Percentiles rank a stretch among this genome's conserved stretches.
Conservation (phyloP, 1,139 yeast genomes). For the Debaryomyces singareniensis region DNA sequence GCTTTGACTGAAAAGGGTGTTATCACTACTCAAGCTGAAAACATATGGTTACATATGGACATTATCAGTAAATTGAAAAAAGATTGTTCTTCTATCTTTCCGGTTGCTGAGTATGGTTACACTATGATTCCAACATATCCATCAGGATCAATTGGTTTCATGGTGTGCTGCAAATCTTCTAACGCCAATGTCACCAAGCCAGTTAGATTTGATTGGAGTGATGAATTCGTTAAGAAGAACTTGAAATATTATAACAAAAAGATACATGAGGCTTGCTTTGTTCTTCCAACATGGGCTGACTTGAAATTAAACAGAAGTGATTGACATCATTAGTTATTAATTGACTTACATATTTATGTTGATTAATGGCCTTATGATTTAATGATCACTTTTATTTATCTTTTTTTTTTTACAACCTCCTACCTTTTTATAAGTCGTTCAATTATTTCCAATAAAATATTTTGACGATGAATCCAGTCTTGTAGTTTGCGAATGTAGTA, state of each 20-base stretch:
- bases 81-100: conserved; percentile 76
- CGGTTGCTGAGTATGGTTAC: conserved; percentile 81
- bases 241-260: conserved; percentile 75
- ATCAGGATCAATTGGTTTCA: conserved; percentile 88
- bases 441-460: no score
- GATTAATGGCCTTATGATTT: no score
- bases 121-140: conserved; percentile 92
- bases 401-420: no score
- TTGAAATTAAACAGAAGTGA: conserved; percentile 20
- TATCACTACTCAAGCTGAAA: conserved; percentile 87
- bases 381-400: no score
- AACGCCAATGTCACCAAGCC: conserved; percentile 61
- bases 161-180: conserved; percentile 81
- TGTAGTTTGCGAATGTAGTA: no score
- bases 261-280: conserved; percentile 81
- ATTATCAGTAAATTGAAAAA: conserved; percentile 70
- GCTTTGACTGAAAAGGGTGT: conserved; percentile 87
- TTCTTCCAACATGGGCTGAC: conserved; percentile 83
- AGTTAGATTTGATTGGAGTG: conserved; percentile 53
- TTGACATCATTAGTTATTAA: conserved; percentile 3
- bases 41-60: conserved; percentile 81
- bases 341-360: no score
- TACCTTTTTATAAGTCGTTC: no score
- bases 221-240: conserved; percentile 54
- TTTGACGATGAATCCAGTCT: no score